These are phyloP conservation scores for Leavenworthia alabamica DNA, from an alignment of 345 rosid species.

Conservation along the genomic window DNA sequence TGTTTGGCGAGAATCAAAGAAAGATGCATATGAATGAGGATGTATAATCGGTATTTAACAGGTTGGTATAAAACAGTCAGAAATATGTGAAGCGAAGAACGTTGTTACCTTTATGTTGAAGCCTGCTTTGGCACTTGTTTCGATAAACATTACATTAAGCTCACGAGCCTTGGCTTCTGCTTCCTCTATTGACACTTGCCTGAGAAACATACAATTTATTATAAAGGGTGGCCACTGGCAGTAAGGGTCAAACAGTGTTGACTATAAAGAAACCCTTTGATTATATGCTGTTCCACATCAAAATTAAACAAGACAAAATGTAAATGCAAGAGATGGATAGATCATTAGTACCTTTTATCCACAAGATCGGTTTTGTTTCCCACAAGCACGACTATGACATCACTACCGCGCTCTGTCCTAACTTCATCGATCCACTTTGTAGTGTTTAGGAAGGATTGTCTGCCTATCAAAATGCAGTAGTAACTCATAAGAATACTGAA, in stretches of 20 bases:
- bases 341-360: slow-evolving; percentile 56
- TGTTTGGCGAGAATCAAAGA: no score
- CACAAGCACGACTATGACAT: slow-evolving; percentile 79
- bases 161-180: slow-evolving; percentile 87
- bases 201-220: slow-evolving; percentile 28
- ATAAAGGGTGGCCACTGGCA: slow-evolving; percentile 6
- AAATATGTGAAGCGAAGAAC: background rate
- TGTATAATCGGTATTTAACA: no score
- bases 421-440: slow-evolving; percentile 87
- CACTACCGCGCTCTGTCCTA: slow-evolving; percentile 85
- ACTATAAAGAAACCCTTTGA: slow-evolving; percentile 3
- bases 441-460: slow-evolving; percentile 76
- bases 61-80: no score
- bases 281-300: slow-evolving; percentile 5
- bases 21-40: background rate
- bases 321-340: background rate
- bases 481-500: background rate
- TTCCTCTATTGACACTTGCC: slow-evolving; percentile 95
- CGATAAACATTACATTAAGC: slow-evolving; percentile 76
- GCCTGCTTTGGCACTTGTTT: slow-evolving; percentile 93
- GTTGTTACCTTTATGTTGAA: slow-evolving; percentile 77
- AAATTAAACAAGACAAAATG: background rate
- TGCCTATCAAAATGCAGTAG: slow-evolving; percentile 40
- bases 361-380: slow-evolving; percentile 90
- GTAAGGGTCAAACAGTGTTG: slow-evolving; percentile 20